Evolutionary conservation across 2,329 filamentous ascomycete species (phyloP).

Genomic region (Neodidymelliopsis sp.): DNA sequence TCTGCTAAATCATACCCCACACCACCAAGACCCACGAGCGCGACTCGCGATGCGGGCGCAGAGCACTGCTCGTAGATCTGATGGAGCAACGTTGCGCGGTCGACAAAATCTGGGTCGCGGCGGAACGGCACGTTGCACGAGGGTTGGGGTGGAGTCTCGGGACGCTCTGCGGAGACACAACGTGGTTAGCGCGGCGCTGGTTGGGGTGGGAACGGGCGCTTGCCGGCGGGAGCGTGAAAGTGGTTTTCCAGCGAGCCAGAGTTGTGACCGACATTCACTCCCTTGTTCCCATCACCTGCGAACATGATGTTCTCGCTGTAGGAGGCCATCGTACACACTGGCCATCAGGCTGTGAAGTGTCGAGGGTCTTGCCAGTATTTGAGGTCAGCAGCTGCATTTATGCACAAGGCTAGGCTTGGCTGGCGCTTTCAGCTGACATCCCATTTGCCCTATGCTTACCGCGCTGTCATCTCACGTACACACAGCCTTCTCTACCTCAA

Average conservation of each 20-base stretch:
- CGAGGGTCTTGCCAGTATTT: background rate
- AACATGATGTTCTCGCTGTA: background rate
- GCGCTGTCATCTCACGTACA: background rate
- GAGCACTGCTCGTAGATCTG: slow-evolving; percentile 15
- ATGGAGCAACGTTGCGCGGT: slow-evolving; percentile 23
- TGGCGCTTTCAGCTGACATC: background rate
- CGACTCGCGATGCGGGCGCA: slow-evolving; percentile 20
- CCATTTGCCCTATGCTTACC: background rate
- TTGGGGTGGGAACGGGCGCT: background rate
- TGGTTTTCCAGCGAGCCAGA: slow-evolving; percentile 17
- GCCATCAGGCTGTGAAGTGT: background rate
- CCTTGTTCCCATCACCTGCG: background rate
- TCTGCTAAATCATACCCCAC: slow-evolving; percentile 23
- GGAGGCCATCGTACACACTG: background rate
- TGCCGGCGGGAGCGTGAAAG: too few relatives aligned
- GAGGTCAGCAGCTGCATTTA: background rate
- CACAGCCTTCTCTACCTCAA: too few relatives aligned
- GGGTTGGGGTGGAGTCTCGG: slow-evolving; percentile 1
- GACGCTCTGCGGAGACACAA: background rate
- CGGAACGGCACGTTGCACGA: slow-evolving; percentile 25
- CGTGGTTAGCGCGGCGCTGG: background rate
- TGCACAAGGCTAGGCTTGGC: background rate
- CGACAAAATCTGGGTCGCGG: slow-evolving; percentile 32
- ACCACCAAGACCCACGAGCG: slow-evolving; percentile 38
- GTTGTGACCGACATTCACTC: background rate